Percentiles rank a stretch among this genome's conserved stretches.
Conservation (phyloP, 1,139 yeast genomes). For the Hyphopichia buzzinii region DNA sequence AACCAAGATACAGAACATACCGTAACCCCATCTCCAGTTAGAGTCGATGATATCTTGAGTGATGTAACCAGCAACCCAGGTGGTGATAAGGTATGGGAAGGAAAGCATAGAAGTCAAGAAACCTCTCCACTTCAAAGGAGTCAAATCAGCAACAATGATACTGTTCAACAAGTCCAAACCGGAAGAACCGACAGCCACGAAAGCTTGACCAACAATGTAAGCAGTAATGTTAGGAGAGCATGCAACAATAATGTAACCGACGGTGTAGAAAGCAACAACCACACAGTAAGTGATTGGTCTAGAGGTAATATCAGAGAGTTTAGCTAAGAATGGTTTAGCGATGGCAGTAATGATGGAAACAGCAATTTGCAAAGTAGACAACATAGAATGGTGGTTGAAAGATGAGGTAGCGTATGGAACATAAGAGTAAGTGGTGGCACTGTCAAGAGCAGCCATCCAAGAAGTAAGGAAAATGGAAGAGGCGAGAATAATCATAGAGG, state of each 20-base stretch:
- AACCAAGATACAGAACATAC: conserved; percentile 34
- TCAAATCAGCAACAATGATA: conserved; percentile 29
- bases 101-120: conserved; percentile 20
- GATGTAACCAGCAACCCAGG: conserved; percentile 33
- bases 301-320: conserved; percentile 27
- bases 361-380: conserved; percentile 25
- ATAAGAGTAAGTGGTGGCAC: conserved; percentile 33
- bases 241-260: conserved; percentile 28
- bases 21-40: conserved; percentile 40
- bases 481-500: conserved; percentile 6
- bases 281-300: conserved; percentile 22
- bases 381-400: conserved; percentile 24
- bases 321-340: conserved; percentile 25
- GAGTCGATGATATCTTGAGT: conserved; percentile 20
- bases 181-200: conserved; percentile 24
- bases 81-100: conserved; percentile 26
- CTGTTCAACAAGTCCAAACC: conserved; percentile 21
- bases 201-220: conserved; percentile 28
- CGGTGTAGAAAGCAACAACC: conserved; percentile 17
- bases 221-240: conserved; percentile 24
- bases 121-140: conserved; percentile 33
- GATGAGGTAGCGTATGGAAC: conserved; percentile 24
- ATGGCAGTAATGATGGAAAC: conserved; percentile 23
- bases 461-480: conserved; percentile 32
- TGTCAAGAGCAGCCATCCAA: conserved; percentile 35